Conservation (phyloP, 805 yeast species). For the Suhomyces prunicola region DNA sequence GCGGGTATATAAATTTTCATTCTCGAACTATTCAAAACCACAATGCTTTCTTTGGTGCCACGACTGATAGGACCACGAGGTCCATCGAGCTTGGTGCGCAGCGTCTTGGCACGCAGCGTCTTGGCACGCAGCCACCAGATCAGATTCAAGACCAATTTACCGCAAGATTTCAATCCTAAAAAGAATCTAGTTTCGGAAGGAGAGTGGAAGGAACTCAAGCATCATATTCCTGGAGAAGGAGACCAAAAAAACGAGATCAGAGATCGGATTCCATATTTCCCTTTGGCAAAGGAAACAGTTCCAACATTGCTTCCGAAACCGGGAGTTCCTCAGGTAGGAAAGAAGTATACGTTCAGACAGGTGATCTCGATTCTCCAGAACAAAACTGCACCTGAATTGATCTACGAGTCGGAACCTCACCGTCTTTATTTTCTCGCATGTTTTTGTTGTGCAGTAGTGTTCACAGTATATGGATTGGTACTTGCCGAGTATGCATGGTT, state of each 20-base stretch:
- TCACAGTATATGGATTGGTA: constrained; percentile 65
- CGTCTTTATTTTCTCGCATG: constrained; percentile 68
- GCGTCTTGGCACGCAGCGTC: not conserved
- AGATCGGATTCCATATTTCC: constrained; percentile 66
- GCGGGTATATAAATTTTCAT: not conserved
- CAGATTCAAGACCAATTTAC: constrained; percentile 27
- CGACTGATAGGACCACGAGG: not conserved
- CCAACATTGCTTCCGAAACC: constrained; percentile 73
- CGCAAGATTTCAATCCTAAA: constrained; percentile 29
- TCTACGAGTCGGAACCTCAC: constrained; percentile 84
- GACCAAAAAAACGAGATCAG: constrained; percentile 41
- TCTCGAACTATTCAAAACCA: not conserved
- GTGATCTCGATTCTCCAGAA: constrained; percentile 55
- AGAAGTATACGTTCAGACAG: constrained; percentile 52
- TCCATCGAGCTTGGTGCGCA: not conserved
- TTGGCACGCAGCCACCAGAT: not conserved
- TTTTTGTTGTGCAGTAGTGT: constrained; percentile 64
- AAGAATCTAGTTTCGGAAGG: constrained; percentile 30
- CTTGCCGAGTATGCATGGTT: constrained; percentile 55
- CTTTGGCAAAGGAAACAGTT: constrained; percentile 58
- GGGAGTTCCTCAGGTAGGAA: constrained; percentile 71
- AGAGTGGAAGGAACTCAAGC: constrained; percentile 42
- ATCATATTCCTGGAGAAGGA: constrained; percentile 58
- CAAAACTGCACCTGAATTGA: constrained; percentile 62
- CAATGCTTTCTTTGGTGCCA: constrained; percentile 1